Evolutionary conservation across 768 basidiomycete species (phyloP).

Genomic region (Cystobasidium onofrii): DNA sequence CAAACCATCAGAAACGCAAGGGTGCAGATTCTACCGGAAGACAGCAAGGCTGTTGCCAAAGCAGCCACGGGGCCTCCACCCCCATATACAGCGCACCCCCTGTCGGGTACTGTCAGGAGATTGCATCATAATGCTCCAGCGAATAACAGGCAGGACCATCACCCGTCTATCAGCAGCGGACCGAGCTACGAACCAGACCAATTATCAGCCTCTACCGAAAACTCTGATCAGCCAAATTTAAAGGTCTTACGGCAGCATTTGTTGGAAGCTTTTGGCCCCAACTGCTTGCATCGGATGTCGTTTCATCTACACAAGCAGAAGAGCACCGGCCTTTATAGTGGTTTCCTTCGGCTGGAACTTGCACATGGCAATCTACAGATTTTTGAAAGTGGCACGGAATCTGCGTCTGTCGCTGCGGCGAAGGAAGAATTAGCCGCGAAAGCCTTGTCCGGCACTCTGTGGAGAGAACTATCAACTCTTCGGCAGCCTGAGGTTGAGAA

Average conservation of each 20-base stretch:
- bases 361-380: not conserved
- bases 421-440: not conserved
- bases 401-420: not conserved
- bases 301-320: not conserved
- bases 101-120: no score
- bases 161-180: not conserved
- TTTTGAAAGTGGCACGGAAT: not conserved
- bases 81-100: not conserved
- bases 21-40: not conserved
- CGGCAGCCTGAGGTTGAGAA: not conserved
- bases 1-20: not conserved
- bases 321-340: not conserved
- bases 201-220: not conserved
- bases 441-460: not conserved
- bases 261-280: not conserved
- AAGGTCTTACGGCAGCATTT: not conserved
- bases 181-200: not conserved
- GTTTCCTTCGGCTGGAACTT: not conserved
- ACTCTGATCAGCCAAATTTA: not conserved
- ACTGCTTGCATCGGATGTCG: not conserved
- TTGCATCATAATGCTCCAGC: no score
- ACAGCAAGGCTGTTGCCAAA: no score
- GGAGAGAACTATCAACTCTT: not conserved
- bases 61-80: not conserved
- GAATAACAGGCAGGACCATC: no score